Evolutionary conservation across 306 rosid genomes (phyloP).

Genomic region (Purshia tridentata): DNA sequence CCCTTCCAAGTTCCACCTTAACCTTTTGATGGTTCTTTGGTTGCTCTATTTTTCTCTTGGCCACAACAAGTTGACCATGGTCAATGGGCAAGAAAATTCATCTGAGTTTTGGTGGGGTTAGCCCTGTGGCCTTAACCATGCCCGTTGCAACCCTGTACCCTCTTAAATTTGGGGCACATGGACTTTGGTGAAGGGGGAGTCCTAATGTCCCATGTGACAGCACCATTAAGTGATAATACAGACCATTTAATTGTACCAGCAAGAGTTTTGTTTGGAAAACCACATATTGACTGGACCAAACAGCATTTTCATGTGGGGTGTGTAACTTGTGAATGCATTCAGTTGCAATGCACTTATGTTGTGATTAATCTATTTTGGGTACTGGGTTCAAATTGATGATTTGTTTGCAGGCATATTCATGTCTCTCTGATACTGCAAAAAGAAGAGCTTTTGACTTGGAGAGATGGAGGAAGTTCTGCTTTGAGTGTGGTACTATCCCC

Average conservation of each 20-base stretch:
- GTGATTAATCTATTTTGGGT: background rate
- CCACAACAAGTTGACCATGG: background rate
- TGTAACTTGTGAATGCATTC: slow-evolving; percentile 11
- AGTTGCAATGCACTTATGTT: background rate
- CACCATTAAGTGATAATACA: background rate
- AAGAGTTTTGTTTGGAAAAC: no score
- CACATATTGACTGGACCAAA: background rate
- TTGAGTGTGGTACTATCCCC: slow-evolving; percentile 67
- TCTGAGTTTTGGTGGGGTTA: background rate
- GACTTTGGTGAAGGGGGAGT: slow-evolving; percentile 11
- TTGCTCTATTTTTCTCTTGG: background rate
- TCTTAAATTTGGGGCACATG: slow-evolving; percentile 5
- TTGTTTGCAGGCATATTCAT: slow-evolving; percentile 60
- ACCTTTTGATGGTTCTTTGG: background rate
- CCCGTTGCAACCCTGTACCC: background rate
- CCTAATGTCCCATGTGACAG: slow-evolving; percentile 24
- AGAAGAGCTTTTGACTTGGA: slow-evolving; percentile 66
- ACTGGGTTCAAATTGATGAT: background rate
- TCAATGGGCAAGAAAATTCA: background rate
- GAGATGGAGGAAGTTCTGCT: slow-evolving; percentile 61
- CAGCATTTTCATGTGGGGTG: slow-evolving; percentile 17
- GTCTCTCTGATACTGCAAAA: slow-evolving; percentile 58
- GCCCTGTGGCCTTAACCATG: background rate
- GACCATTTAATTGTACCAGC: background rate
- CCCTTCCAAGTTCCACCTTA: background rate